phyloP scores from a whole-genome alignment of 225 moss, liverwort and hornwort genomes.

The Marchantia polymorpha region DNA sequence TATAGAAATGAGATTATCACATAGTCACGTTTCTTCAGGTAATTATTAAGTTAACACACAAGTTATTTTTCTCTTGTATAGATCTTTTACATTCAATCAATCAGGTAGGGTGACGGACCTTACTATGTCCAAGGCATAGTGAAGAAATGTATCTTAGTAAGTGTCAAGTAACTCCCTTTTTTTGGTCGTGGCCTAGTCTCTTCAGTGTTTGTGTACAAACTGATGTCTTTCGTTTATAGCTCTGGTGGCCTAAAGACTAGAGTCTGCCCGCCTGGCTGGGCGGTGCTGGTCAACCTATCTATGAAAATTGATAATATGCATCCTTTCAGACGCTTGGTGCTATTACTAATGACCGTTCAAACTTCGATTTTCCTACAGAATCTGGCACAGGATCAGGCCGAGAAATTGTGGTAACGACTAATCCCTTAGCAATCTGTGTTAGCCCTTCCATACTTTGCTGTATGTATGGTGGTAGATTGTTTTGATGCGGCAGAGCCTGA shows the following conservation, averaged over 20 bases:
- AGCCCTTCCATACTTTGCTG: not conserved
- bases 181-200: not conserved
- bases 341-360: not conserved
- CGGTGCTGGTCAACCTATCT: not conserved
- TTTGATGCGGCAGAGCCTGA: not conserved
- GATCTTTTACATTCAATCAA: not conserved
- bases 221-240: too few species aligned
- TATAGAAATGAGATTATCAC: too few species aligned
- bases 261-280: too few species aligned
- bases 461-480: not conserved
- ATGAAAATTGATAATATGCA: not conserved
- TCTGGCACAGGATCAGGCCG: slow-evolving; percentile 69
- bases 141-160: not conserved
- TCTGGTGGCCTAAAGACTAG: too few species aligned
- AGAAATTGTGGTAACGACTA: slow-evolving; percentile 67
- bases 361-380: slow-evolving; percentile 41
- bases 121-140: not conserved
- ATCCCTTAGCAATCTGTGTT: not conserved
- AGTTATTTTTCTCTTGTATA: not conserved
- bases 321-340: too few species aligned
- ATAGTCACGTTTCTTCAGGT: not conserved
- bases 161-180: not conserved
- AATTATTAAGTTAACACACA: not conserved
- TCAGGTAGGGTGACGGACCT: not conserved
- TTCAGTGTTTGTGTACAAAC: not conserved